Base-by-base conservation (phyloP, 2,329 filamentous ascomycete species). In the Madurella fahalii region DNA sequence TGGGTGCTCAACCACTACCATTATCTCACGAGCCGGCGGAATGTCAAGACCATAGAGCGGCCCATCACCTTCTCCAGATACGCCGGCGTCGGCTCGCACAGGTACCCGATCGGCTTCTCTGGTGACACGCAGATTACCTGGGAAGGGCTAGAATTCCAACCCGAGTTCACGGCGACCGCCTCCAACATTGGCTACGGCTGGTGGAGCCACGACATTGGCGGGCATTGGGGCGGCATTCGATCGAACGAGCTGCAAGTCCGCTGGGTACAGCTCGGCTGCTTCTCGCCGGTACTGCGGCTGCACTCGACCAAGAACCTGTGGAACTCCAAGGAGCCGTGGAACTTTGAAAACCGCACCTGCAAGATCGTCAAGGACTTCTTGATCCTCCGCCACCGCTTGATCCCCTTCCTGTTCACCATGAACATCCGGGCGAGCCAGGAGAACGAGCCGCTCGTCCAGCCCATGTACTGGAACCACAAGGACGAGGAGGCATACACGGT, bases 121-220 rank as follows among this genome's bases (percentile, higher is more conserved):
- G 83, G 83, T 0, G 83, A 86, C 59, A 78, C 78, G 0, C 67
- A 81, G 43, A 77, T 80, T 16, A 80, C 79, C 0, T 86, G 83
- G 83, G 77, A 73, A 0, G 82, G 79, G 0, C 73, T 86, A 15
- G 66, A 75, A 13, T 86, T 86, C 67, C 84, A 86, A 64, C 82
- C 83, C 7, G 82, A 86, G 62, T 86, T 86, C 62, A 87, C 84
- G 0, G 80, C 82, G 2, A 85, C 80, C 0, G 81, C 83, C 0
- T 83, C 81, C 9, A 86, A 87, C 65, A 84, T 86, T 55, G 83
- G 83, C 0, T 86, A 83, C 58, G 83, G 82, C 2, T 86, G 83
- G 82, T 86, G 83, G 83, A 83, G 79, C 47, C 83, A 86, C 64
- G 83, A 86, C 58, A 84, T 86, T 30, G 83, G 83, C n/a, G 83